Base-by-base conservation (phyloP, 441 rosid species). In the Biscutella laevigata region DNA sequence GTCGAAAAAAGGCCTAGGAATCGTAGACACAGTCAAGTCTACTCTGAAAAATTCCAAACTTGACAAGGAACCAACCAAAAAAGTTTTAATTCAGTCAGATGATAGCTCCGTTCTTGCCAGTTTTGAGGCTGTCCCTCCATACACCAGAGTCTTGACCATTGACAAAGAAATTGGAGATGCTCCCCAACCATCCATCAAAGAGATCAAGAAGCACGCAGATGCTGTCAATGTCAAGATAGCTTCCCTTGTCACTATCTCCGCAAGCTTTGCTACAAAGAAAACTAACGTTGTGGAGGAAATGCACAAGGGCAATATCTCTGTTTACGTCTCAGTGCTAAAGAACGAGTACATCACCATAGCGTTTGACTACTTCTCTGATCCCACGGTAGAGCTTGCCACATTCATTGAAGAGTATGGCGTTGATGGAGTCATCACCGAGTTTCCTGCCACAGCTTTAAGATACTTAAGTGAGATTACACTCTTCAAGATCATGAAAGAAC, bases 321-420 rank as follows among this genome's bases (percentile, higher is more conserved):
- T 73, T 16, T 73, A 57, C 20, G 71, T 73, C 15, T 69, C 72
- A 0, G 75, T 64, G 10, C 49, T 87, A 7, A 83, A 69, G 53
- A 91, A 91, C 10, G 95, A 91, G 64, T 84, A 29, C 28, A 9
- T 74, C 9, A 3, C 84, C 1, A 71, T 83, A n/a, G 58, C 83
- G 3, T 85, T 74, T 4, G 98, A 87, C 77, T 91, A 62, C 81
- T 70, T 71, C 35, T 46, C 95, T 1, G 96, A 91, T 69, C 94
- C 98, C 2, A 57, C 55, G 0, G 4, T 73, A 20, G 94, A 91
- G 73, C 46, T 87, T 41, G 95, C 95, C 12, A 79, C 90, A 32
- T 83, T 68, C 57, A 41, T 66, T n/a, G 61, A 57, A 45, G 86
- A 75, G n/a, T 30, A 62, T 2, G 57, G 47, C 7, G 77, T 84